Percentiles rank a stretch among this genome's conserved stretches.
Conservation (phyloP, 352 stramenopile genomes). For the Phytophthora litchii region DNA sequence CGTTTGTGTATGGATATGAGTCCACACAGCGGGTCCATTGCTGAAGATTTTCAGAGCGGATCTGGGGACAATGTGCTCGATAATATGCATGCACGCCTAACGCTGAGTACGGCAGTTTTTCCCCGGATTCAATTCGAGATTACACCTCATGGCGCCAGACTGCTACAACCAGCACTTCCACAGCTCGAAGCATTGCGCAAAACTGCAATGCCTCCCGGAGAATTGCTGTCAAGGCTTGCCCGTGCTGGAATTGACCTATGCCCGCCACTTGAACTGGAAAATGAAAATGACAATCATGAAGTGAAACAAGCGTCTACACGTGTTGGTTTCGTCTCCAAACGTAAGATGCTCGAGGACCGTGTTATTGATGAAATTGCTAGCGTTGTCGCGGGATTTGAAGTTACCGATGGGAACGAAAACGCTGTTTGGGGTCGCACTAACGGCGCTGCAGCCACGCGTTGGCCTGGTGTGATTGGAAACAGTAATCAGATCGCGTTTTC, state of each 20-base stretch:
- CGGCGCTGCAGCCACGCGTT: slow-evolving; percentile 27
- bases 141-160: slow-evolving; percentile 58
- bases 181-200: slow-evolving; percentile 52
- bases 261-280: slow-evolving; percentile 34
- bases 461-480: slow-evolving; percentile 40
- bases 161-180: slow-evolving; percentile 51
- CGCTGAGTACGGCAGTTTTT: slow-evolving; percentile 62
- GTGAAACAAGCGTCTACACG: slow-evolving; percentile 19
- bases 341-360: slow-evolving; percentile 70
- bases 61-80: slow-evolving; percentile 9
- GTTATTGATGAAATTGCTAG: slow-evolving; percentile 75
- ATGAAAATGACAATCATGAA: slow-evolving; percentile 16
- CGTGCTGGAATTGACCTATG: slow-evolving; percentile 70
- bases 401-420: slow-evolving; percentile 40
- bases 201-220: slow-evolving; percentile 50
- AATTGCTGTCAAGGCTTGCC: slow-evolving; percentile 60
- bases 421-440: slow-evolving; percentile 20
- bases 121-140: slow-evolving; percentile 71
- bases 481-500: slow-evolving; percentile 72
- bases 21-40: slow-evolving; percentile 6
- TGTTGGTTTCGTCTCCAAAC: slow-evolving; percentile 53
- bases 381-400: slow-evolving; percentile 66
- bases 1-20: slow-evolving; percentile 63
- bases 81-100: slow-evolving; percentile 47
- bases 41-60: slow-evolving; percentile 10